Conservation (phyloP, 2,329 filamentous ascomycete genomes). For the Rhytidhysteron rufulum region DNA sequence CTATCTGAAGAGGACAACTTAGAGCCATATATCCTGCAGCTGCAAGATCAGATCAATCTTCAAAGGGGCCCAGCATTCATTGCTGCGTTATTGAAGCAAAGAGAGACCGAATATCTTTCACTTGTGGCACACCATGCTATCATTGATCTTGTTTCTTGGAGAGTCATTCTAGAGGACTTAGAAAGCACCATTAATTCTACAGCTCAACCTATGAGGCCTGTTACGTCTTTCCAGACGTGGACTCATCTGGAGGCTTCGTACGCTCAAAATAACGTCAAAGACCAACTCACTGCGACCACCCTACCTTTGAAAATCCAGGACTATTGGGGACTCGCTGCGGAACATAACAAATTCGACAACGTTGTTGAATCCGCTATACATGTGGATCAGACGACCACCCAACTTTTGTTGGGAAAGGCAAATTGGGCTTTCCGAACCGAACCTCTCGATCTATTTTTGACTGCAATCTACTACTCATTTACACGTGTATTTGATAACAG, state of each 20-base stretch:
- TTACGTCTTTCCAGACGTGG: no score
- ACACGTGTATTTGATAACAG: conserved; percentile 53
- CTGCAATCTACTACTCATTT: conserved; percentile 55
- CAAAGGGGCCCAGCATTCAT: conserved; percentile 14
- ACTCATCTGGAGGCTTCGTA: no score
- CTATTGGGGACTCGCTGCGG: neutral
- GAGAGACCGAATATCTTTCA: conserved; percentile 7
- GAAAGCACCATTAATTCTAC: no score
- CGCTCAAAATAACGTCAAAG: no score
- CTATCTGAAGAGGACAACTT: no score
- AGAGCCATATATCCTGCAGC: no score
- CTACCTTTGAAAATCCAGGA: no score
- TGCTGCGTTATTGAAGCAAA: conserved; percentile 3
- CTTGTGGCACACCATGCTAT: conserved; percentile 11
- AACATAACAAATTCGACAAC: conserved; percentile 30
- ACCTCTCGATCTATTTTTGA: conserved; percentile 53
- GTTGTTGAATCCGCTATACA: conserved; percentile 45
- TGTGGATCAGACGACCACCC: conserved; percentile 20
- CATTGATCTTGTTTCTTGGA: conserved; percentile 10
- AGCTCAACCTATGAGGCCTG: no score
- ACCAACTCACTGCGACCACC: no score
- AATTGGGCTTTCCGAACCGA: conserved; percentile 51
- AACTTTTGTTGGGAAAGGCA: conserved; percentile 23
- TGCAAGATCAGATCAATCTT: no score
- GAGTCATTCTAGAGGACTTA: conserved; percentile 10